Base-by-base conservation (phyloP, 202 grass and related monocot genomes). In the Setaria italica region DNA sequence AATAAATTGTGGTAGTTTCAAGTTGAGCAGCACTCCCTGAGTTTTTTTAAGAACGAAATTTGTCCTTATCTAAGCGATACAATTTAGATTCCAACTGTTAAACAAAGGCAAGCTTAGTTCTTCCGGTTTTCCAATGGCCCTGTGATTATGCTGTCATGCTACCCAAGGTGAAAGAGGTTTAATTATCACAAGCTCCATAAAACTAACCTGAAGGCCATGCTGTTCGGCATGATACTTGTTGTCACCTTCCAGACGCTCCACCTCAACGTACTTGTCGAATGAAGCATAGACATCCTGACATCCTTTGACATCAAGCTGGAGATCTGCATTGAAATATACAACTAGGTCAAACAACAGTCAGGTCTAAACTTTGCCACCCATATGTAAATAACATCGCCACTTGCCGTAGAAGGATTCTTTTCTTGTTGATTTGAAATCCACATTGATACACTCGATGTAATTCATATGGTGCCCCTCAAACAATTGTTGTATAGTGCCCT, bases 381-480 rank as follows among this genome's bases (percentile, higher is more conserved):
- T 64, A 20, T 47, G 34, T 35, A 65, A 51, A 41, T 70, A 83
- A 49, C 62, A 83, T 25, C n/a, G 54, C 62, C 87, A 97, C 86
- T 89, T 92, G 89, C 94, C 94, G 87, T 99, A 99, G 74, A 97
- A 99, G 45, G 97, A 99, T 11, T 99, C 97, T 74, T 99, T 99
- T 86, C 97, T 96, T 60, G 94, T 99, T 34, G 97, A 99, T 86
- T 99, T 99, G 32, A 94, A 97, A 86, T 97, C 90, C 48, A 99
- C 94, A 72, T 99, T 97, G 79, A 97, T 97, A 60, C 97, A 99
- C 81, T 99, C 97, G 0, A 99, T 99, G 77, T 94, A 99, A 81
- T 97, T 99, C 93, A 99, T 99, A 77, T 99, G 97, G 88, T 99
- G 97, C n/a, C 97, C 97, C 88, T 99, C 97, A 85, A 99, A 99